Evolutionary conservation across 805 yeast genomes (phyloP).

Genomic region (Teunomyces lycoperdinae): DNA sequence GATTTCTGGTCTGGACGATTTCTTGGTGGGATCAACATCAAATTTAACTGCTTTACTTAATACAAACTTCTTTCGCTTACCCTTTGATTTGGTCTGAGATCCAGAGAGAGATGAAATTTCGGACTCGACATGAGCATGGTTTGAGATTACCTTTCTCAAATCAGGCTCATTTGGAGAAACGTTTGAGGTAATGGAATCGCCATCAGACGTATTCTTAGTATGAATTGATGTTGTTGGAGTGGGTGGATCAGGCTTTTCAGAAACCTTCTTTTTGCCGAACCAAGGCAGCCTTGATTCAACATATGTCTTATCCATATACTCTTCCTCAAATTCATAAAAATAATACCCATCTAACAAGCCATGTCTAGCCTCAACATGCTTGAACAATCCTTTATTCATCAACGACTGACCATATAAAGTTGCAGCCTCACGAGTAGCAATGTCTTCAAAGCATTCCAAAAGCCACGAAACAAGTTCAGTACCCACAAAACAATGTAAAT

Average conservation of each 20-base stretch:
- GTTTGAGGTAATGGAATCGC: slow-evolving; percentile 23
- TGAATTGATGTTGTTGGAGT: slow-evolving; percentile 7
- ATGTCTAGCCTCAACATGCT: slow-evolving; percentile 82
- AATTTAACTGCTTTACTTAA: slow-evolving; percentile 64
- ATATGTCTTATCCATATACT: slow-evolving; percentile 41
- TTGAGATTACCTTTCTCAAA: slow-evolving; percentile 18
- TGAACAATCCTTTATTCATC: slow-evolving; percentile 68
- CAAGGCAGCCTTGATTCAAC: slow-evolving; percentile 24
- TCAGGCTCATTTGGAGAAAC: slow-evolving; percentile 18
- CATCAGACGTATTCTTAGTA: slow-evolving; percentile 26
- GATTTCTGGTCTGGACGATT: slow-evolving; percentile 75
- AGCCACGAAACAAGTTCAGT: slow-evolving; percentile 86
- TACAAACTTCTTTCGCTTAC: slow-evolving; percentile 42
- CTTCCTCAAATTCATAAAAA: slow-evolving; percentile 69
- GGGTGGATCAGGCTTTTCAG: background rate
- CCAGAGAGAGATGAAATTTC: slow-evolving; percentile 24
- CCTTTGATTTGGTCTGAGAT: slow-evolving; percentile 18
- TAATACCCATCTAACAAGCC: slow-evolving; percentile 90
- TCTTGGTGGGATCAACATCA: slow-evolving; percentile 70
- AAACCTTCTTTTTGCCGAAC: slow-evolving; percentile 27
- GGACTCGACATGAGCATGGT: slow-evolving; percentile 8
- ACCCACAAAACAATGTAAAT: slow-evolving; percentile 78
- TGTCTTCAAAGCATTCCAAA: slow-evolving; percentile 71
- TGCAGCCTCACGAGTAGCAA: slow-evolving; percentile 81
- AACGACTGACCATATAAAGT: slow-evolving; percentile 72